Percentiles rank a stretch among this genome's conserved stretches.
Evolutionary conservation across 148 eudicot genomes (phyloP).

Genomic region (Spergularia bocconei): DNA sequence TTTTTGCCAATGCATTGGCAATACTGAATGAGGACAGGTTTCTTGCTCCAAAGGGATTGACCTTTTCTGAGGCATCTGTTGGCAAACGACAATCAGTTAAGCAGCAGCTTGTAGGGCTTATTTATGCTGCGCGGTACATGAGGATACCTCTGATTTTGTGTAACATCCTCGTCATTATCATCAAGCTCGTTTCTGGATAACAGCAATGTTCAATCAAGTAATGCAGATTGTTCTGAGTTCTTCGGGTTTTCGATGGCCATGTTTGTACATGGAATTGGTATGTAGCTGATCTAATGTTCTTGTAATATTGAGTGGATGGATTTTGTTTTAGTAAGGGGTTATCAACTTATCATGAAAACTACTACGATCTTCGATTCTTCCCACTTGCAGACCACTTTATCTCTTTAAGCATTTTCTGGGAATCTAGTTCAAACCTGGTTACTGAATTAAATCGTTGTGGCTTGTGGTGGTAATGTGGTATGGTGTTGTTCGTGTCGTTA

Average conservation of each 20-base stretch:
- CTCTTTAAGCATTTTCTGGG: too few species aligned
- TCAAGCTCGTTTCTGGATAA: constrained; percentile 74
- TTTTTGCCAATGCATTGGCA: constrained; percentile 85
- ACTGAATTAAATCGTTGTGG: too few species aligned
- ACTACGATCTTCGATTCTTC: too few species aligned
- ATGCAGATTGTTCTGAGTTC: neutral
- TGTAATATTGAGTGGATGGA: neutral
- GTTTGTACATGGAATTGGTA: constrained; percentile 11
- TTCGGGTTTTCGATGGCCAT: neutral
- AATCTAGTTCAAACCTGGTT: too few species aligned
- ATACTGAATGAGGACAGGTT: constrained; percentile 86
- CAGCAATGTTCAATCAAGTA: neutral
- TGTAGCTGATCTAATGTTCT: neutral
- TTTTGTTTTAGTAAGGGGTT: neutral
- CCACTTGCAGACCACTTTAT: too few species aligned
- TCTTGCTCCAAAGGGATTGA: constrained; percentile 78
- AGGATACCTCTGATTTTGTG: constrained; percentile 64
- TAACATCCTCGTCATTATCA: constrained; percentile 59
- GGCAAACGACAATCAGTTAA: constrained; percentile 54
- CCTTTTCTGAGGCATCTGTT: constrained; percentile 64
- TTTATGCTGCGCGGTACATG: constrained; percentile 74
- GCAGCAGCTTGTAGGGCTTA: constrained; percentile 72
- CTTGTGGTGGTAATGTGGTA: too few species aligned
- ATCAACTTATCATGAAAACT: neutral
- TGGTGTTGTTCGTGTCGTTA: too few species aligned